These are phyloP conservation scores for Bombardia bombarda DNA, from an alignment of 495 filamentous ascomycete species.

Conservation along the genomic window DNA sequence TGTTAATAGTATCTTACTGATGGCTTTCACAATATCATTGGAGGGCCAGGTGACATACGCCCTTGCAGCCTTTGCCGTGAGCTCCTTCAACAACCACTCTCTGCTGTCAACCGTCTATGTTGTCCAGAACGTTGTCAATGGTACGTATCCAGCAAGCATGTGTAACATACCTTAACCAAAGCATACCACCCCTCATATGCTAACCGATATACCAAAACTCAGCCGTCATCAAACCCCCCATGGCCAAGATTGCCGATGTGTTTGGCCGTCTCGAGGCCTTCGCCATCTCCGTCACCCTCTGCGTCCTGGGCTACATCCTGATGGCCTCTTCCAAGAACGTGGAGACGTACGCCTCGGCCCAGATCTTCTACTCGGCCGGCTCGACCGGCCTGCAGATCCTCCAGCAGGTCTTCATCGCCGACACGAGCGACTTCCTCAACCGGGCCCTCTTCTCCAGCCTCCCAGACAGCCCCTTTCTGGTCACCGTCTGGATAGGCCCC, in stretches of 20 bases:
- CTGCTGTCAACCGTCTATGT: conserved; percentile 50
- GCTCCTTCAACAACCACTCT: conserved; percentile 50
- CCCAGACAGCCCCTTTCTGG: conserved; percentile 52
- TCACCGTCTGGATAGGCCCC: conserved; percentile 47
- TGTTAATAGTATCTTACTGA: conserved; percentile 25
- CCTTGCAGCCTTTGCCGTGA: conserved; percentile 39
- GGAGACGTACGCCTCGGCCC: conserved; percentile 36
- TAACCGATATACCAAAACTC: not conserved
- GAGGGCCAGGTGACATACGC: conserved; percentile 39
- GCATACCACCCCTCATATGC: no score
- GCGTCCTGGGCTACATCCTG: conserved; percentile 30
- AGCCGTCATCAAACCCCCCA: conserved; percentile 36
- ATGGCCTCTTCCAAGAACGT: conserved; percentile 31
- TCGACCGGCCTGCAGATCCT: conserved; percentile 48
- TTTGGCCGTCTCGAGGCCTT: conserved; percentile 36
- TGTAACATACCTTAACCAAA: not conserved
- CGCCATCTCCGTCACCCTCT: conserved; percentile 24
- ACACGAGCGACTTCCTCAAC: conserved; percentile 56
- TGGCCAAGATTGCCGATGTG: conserved; percentile 36
- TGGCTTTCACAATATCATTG: conserved; percentile 39
- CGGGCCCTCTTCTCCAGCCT: conserved; percentile 54
- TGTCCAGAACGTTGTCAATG: conserved; percentile 44
- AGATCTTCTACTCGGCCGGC: conserved; percentile 39
- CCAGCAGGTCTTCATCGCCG: conserved; percentile 56
- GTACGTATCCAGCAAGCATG: conserved; percentile 18